phyloP scores from a whole-genome alignment of 345 rosid species.

The Lenwebbia sp. region DNA sequence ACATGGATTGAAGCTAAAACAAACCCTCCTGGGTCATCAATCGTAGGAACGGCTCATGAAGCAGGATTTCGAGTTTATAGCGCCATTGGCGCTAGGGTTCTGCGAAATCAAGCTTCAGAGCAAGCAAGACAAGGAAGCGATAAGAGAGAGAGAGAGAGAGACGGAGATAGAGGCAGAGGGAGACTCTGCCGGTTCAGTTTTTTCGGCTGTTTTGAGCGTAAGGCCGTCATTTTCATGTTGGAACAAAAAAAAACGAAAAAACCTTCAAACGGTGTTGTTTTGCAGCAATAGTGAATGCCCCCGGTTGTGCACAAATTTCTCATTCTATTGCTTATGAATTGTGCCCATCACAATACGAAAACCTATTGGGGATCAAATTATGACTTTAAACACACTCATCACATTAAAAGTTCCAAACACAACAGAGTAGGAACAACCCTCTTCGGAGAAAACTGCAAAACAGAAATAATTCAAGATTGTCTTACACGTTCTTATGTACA shows the following conservation, averaged over 20 bases:
- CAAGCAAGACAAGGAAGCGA: background rate
- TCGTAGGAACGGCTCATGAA: background rate
- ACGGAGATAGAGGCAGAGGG: background rate
- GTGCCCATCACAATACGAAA: too few species aligned
- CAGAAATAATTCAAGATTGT: background rate
- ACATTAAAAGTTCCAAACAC: background rate
- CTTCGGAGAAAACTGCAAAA: background rate
- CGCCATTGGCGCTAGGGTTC: constrained; percentile 28
- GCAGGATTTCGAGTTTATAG: background rate
- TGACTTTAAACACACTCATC: background rate
- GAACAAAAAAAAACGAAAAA: background rate
- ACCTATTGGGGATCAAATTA: background rate
- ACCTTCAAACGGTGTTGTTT: background rate
- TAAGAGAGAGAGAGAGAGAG: background rate
- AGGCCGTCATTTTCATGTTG: background rate
- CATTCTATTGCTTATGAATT: too few species aligned
- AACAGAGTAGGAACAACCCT: background rate
- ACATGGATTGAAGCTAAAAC: background rate
- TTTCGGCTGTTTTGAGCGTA: background rate
- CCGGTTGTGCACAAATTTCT: background rate
- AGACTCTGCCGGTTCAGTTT: background rate
- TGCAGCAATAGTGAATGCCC: background rate
- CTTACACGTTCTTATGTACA: background rate
- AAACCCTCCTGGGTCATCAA: background rate
- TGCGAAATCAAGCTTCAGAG: constrained; percentile 49